Evolutionary conservation across 1,139 yeast genomes (phyloP).

Genomic region (Geotrichum fermentans): DNA sequence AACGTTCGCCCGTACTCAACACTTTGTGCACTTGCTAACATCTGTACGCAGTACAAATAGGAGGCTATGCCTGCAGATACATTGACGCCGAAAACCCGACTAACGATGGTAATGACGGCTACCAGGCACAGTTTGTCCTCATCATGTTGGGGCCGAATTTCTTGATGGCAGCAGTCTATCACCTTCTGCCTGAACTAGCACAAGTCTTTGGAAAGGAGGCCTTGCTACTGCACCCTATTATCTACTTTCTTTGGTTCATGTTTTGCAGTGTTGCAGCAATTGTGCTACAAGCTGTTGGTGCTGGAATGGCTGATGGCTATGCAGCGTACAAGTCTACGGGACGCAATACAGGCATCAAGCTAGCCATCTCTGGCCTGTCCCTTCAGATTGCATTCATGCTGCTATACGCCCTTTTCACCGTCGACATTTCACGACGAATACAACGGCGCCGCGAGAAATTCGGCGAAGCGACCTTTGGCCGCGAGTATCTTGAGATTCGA

Average conservation of each 20-base stretch:
- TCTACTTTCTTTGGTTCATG: slow-evolving; percentile 65
- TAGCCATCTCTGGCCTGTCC: slow-evolving; percentile 78
- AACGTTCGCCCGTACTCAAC: too few relatives aligned
- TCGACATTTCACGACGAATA: slow-evolving; percentile 38
- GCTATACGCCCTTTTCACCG: slow-evolving; percentile 53
- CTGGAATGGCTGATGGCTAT: slow-evolving; percentile 46
- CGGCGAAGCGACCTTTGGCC: not conserved
- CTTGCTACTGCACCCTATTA: slow-evolving; percentile 64
- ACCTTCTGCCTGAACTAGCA: slow-evolving; percentile 64
- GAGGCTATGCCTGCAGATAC: slow-evolving; percentile 67
- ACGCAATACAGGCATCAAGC: slow-evolving; percentile 50
- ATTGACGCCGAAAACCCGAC: slow-evolving; percentile 41
- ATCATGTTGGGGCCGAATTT: slow-evolving; percentile 83
- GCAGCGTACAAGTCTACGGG: not conserved
- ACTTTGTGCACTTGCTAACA: not conserved
- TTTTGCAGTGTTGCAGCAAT: slow-evolving; percentile 63
- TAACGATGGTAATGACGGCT: slow-evolving; percentile 39
- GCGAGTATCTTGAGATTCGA: not conserved
- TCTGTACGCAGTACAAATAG: slow-evolving; percentile 46
- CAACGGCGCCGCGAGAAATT: not conserved
- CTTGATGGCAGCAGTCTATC: slow-evolving; percentile 82
- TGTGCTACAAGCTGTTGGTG: slow-evolving; percentile 77
- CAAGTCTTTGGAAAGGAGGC: slow-evolving; percentile 61
- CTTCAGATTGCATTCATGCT: slow-evolving; percentile 73
- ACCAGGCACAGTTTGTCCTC: slow-evolving; percentile 60